Evolutionary conservation across 148 eudicot species (phyloP).

Genomic region (Chenopodium formosanum): DNA sequence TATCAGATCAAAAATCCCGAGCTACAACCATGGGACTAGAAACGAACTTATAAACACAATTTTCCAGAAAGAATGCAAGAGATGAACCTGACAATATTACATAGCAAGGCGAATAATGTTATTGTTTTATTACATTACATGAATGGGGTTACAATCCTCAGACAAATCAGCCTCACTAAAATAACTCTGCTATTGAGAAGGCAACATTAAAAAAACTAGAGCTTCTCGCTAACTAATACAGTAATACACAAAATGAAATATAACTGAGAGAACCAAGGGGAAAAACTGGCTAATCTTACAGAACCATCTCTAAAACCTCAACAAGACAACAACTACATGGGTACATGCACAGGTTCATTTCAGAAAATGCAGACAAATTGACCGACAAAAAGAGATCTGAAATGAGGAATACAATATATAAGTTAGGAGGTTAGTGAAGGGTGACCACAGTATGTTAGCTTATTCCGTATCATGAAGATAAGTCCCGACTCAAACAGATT

Average conservation of each 20-base stretch:
- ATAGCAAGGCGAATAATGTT: background rate
- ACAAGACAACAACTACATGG: background rate
- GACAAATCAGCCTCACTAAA: background rate
- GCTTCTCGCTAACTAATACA: background rate
- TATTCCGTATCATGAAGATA: background rate
- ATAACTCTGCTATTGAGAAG: background rate
- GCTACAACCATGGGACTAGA: background rate
- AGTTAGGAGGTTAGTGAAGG: conserved; percentile 20
- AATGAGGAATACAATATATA: background rate
- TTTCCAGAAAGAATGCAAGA: background rate
- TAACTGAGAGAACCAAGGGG: background rate
- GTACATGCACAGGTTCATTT: background rate
- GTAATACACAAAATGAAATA: background rate
- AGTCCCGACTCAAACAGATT: conserved; percentile 39
- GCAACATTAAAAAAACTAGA: background rate
- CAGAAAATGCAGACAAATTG: background rate
- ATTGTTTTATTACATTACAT: background rate
- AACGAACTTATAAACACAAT: background rate
- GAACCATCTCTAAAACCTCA: background rate
- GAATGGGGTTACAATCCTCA: background rate
- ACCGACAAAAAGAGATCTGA: background rate
- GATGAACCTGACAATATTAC: background rate
- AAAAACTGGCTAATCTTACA: background rate
- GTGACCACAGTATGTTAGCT: background rate
- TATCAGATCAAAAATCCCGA: background rate